phyloP scores from a whole-genome alignment of 257 asterid species.

The Scutellaria galericulata region DNA sequence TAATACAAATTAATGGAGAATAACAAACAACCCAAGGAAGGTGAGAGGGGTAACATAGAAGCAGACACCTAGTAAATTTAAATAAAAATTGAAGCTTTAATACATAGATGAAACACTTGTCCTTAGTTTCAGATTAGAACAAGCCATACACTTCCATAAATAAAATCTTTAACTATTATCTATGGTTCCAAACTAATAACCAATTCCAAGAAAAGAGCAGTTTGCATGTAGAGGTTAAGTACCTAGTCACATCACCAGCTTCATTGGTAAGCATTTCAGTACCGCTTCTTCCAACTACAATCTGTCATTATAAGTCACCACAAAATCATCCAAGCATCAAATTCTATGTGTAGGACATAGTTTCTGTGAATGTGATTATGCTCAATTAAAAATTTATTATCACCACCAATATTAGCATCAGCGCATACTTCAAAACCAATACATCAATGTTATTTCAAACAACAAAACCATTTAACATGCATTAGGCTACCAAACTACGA shows the following conservation, averaged over 20 bases:
- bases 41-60: background rate
- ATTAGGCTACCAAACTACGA: conserved; percentile 12
- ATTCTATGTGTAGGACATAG: background rate
- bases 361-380: conserved; percentile 8
- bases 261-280: conserved; percentile 95
- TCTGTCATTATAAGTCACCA: conserved; percentile 53
- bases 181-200: background rate
- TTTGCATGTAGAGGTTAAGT: conserved; percentile 16
- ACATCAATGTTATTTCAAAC: conserved; percentile 11
- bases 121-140: conserved; percentile 5
- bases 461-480: conserved; percentile 16
- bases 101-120: background rate
- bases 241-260: conserved; percentile 99
- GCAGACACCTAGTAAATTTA: conserved; percentile 14
- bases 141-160: conserved; percentile 2
- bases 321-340: conserved; percentile 16
- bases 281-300: conserved; percentile 93
- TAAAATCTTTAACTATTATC: background rate
- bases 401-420: conserved; percentile 2
- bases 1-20: background rate
- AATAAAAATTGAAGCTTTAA: conserved; percentile 22
- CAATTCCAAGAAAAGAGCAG: background rate
- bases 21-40: background rate
- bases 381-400: conserved; percentile 5
- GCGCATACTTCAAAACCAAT: background rate